These are phyloP conservation scores for Aulographum hederae DNA, from an alignment of 2,329 filamentous ascomycete genomes.

Conservation along the genomic window DNA sequence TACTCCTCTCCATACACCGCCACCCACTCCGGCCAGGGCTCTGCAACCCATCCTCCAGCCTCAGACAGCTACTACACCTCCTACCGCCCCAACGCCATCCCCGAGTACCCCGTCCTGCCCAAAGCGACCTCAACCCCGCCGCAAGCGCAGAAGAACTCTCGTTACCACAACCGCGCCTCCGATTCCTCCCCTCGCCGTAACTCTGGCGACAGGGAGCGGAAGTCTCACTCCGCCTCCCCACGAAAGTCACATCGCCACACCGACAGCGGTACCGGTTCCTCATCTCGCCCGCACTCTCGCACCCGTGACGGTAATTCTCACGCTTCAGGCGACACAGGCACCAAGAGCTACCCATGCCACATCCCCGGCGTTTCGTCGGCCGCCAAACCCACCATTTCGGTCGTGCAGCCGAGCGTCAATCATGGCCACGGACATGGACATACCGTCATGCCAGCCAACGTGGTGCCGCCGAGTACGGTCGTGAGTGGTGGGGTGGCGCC, in stretches of 20 bases:
- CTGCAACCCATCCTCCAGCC: no score
- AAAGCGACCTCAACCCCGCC: no score
- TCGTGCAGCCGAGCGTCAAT: no score
- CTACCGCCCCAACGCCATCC: slow-evolving; percentile 4
- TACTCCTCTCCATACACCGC: slow-evolving; percentile 7
- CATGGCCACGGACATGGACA: no score
- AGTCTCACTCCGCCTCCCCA: slow-evolving; percentile 1
- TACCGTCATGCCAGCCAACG: no score
- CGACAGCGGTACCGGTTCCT: slow-evolving; percentile 1
- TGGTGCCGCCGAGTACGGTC: no score
- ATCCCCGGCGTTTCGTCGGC: slow-evolving; percentile 32
- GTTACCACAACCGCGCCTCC: no score
- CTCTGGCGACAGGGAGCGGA: no score
- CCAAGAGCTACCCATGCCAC: slow-evolving; percentile 37
- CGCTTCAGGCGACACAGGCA: slow-evolving; percentile 22
- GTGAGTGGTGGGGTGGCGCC: slow-evolving; percentile 12
- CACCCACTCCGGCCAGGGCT: slow-evolving; percentile 8
- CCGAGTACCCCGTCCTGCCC: slow-evolving; percentile 2
- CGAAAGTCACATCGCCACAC: slow-evolving; percentile 1
- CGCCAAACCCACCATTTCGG: no score
- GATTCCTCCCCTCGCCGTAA: no score
- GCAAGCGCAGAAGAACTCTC: no score
- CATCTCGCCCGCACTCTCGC: not conserved
- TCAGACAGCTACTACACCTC: slow-evolving; percentile 10
- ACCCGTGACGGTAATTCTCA: slow-evolving; percentile 2